These are phyloP conservation scores for Globisporangium iwayamae DNA, from an alignment of 352 stramenopile genomes.

Conservation along the genomic window DNA sequence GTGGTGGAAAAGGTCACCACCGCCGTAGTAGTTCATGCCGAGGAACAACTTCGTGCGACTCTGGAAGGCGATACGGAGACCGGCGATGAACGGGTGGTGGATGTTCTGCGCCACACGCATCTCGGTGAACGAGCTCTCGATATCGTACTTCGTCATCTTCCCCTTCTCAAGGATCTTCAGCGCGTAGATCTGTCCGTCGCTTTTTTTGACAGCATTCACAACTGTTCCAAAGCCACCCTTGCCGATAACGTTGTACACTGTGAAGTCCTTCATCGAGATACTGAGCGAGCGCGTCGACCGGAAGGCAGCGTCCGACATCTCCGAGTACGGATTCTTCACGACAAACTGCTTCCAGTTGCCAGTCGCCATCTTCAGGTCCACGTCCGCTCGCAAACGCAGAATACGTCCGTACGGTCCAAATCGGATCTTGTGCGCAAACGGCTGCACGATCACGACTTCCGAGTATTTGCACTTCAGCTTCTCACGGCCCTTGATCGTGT, in stretches of 20 bases:
- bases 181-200: conserved; percentile 88
- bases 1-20: conserved; percentile 85
- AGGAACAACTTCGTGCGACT: conserved; percentile 84
- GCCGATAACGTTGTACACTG: conserved; percentile 88
- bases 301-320: conserved; percentile 73
- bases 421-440: conserved; percentile 70
- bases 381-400: conserved; percentile 71
- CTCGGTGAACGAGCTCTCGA: conserved; percentile 87
- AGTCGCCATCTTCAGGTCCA: conserved; percentile 67
- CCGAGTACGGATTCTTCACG: conserved; percentile 76
- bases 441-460: conserved; percentile 62
- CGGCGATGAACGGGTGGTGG: conserved; percentile 85
- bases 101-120: conserved; percentile 88
- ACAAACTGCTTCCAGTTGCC: conserved; percentile 80
- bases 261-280: conserved; percentile 89
- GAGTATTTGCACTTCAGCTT: conserved; percentile 83
- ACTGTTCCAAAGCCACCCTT: conserved; percentile 86
- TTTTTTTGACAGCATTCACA: conserved; percentile 90
- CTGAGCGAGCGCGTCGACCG: conserved; percentile 80
- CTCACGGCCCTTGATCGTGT: conserved; percentile 75
- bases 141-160: conserved; percentile 89
- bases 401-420: conserved; percentile 82
- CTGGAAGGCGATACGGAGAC: conserved; percentile 85
- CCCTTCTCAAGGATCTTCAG: conserved; percentile 89
- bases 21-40: conserved; percentile 87